phyloP scores from a whole-genome alignment of 257 asterid species.

The Lantana camara region DNA sequence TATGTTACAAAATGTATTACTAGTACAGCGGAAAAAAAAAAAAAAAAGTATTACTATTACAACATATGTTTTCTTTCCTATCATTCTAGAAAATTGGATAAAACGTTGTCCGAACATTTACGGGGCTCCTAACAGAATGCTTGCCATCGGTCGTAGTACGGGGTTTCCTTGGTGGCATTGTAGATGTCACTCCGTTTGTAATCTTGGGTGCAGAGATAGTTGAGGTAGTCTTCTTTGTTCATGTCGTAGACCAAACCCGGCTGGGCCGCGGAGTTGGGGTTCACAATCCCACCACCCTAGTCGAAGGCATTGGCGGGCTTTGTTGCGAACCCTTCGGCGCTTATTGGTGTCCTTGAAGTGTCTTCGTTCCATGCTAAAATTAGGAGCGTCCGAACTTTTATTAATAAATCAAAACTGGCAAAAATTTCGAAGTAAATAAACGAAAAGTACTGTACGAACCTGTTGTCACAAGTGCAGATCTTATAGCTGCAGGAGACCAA shows the following conservation, averaged over 20 bases:
- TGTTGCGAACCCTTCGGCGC: conserved; percentile 25
- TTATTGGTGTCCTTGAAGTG: conserved; percentile 18
- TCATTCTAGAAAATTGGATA: neutral
- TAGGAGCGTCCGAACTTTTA: too few species aligned
- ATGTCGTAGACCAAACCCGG: conserved; percentile 39
- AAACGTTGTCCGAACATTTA: conserved; percentile 21
- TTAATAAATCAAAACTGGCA: too few species aligned
- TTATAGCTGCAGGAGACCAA: conserved; percentile 38
- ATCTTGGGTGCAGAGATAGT: conserved; percentile 32
- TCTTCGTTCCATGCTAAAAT: conserved; percentile 27
- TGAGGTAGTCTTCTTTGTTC: conserved; percentile 24
- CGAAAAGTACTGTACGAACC: conserved; percentile 12
- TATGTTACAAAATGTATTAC: neutral
- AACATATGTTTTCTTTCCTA: neutral
- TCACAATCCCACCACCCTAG: conserved; percentile 39
- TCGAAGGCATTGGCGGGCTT: conserved; percentile 36
- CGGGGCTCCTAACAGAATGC: conserved; percentile 29
- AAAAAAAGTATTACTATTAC: too few species aligned
- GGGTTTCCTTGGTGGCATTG: neutral
- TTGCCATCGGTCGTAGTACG: conserved; percentile 15
- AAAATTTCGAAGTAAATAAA: too few species aligned
- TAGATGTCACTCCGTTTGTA: conserved; percentile 11
- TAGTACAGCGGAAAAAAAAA: too few species aligned
- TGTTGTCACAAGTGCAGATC: conserved; percentile 35
- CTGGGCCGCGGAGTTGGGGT: conserved; percentile 25